Base-by-base conservation (phyloP, 1,139 yeast genomes). In the Geotrichum fermentans region DNA sequence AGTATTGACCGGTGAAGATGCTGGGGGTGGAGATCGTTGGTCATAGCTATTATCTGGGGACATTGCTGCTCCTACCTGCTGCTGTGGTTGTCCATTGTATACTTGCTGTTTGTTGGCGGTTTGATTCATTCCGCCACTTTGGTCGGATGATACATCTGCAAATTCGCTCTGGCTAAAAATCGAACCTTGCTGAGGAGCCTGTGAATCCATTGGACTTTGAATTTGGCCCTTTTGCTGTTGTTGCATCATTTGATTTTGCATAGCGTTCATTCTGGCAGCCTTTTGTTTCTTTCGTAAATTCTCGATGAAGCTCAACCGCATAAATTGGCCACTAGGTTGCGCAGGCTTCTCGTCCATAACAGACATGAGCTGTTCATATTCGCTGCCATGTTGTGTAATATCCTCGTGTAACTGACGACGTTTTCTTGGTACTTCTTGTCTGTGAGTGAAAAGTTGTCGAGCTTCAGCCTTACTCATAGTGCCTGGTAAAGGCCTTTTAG, bases 361-460 rank as follows among this genome's bases (percentile, higher is more conserved):
- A 36, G 80, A 69, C 97, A 92, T 90, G 62, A 89, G 73, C 63
- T 87, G 96, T 66, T 92, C 97, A 66, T 86, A 89, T 56, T 89
- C 95, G 40, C 70, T 64, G 33, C 86, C 83, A 59, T 85, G 85
- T 61, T 87, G 96, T 11, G 79, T 78, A 35, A 73, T 64, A 54
- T 81, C 86, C 59, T 80, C 87, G 58, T 80, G 86, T 42, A 80
- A 63, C 63, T 52, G 58, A 8, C 67, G 59, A 11, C 48, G 55
- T 48, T 56, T 57, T 26, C 57, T 53, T 20, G 63, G 61, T 13
- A 56, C 55, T 7, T 61, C 58, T 11, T 49, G 52, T 14, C 69
- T 57, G 51, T 58, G 60, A 18, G 30, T 51, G 46, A 53, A 60
- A 22, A 61, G 51, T 22, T 41, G 22, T 20, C 39, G 21, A 6